Evolutionary conservation across 2,329 filamentous ascomycete genomes (phyloP), one percentile per base, ranked within the genome.

Genomic region (Xylariaceae sp.): DNA sequence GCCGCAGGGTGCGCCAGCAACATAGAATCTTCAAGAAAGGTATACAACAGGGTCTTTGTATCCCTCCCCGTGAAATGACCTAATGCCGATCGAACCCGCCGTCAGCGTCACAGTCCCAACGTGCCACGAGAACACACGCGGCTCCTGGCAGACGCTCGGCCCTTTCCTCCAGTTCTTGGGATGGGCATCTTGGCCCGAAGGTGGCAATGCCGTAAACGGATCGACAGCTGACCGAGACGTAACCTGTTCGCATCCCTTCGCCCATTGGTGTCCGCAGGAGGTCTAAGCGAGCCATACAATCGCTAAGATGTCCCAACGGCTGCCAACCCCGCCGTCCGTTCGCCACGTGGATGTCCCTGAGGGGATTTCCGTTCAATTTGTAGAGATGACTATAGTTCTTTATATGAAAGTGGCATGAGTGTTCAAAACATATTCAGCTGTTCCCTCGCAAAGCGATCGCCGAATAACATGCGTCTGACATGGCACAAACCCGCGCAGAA

Each of bases 121-220:
- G 50, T 53, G 5, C 34, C 32, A 57, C 48, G 32, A 45, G 13
- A 32, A 45, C 44, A 47, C 18, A 47, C 15, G 42, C 47, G 54
- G 54, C 41, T 50, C 12, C 22, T 43, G 15, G 54, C 50, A 56
- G 47, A 39, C 41, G n/a, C 40, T 34, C 49, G 45, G 48, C 45
- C 44, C 44, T 45, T 44, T 45, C 36, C 32, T 9, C 13, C 13
- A 34, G 7, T 15, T 34, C 32, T 15, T 15, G 9, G 32, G 32
- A 26, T 26, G 8, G 26, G 26, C 26, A 26, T 8, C 26, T 26
- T 8, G 26, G 8, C 26, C 26, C 26, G 26, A 26, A 4, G 26
- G 5, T 34, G 13, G 10, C 13, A 13, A 34, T 34, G 4, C 7
- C 32, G 10, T 34, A 34, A 34, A 34, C 32, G 32, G 13, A 13